A percentile compares a stretch with the other conserved stretches of the same genome.
Evolutionary conservation across 164 flowering plant genomes (phyloP).

Genomic region (Santalum album): DNA sequence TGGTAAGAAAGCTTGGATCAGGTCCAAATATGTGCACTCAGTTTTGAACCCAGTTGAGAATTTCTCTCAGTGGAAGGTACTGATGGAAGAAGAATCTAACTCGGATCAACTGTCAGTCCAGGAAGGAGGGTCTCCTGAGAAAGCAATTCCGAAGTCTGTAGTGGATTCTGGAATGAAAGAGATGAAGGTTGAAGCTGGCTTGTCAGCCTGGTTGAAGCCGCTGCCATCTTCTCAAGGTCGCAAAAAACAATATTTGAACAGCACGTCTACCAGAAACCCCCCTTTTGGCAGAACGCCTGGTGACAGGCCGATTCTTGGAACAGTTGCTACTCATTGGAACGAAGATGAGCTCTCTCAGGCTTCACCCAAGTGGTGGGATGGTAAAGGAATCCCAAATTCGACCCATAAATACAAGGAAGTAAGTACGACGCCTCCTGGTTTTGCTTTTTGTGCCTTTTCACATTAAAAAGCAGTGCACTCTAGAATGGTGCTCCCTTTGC

Average conservation of each 20-base stretch:
- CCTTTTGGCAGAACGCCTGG: slow-evolving; percentile 24
- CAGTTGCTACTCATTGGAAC: slow-evolving; percentile 78
- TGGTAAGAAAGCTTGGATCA: slow-evolving; percentile 40
- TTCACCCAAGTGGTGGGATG: slow-evolving; percentile 76
- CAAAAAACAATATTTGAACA: slow-evolving; percentile 8
- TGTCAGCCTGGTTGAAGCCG: slow-evolving; percentile 60
- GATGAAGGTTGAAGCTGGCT: slow-evolving; percentile 36
- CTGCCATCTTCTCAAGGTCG: slow-evolving; percentile 15
- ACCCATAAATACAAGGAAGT: slow-evolving; percentile 97
- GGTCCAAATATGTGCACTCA: slow-evolving; percentile 70
- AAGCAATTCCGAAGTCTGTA: slow-evolving; percentile 12
- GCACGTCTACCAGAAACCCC: slow-evolving; percentile 17
- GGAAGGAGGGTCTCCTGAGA: slow-evolving; percentile 20
- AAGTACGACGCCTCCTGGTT: neutral
- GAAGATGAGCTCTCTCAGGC: slow-evolving; percentile 38
- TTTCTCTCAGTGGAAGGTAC: slow-evolving; percentile 27
- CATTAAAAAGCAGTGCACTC: too few relatives aligned
- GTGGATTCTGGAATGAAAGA: slow-evolving; percentile 16
- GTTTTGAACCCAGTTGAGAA: slow-evolving; percentile 45
- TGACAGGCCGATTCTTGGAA: slow-evolving; percentile 81
- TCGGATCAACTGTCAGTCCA: slow-evolving; percentile 12
- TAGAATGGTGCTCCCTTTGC: slow-evolving; percentile 12
- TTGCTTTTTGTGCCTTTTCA: neutral
- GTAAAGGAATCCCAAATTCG: slow-evolving; percentile 96
- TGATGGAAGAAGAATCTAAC: slow-evolving; percentile 32